Base-by-base conservation (phyloP, 1,139 yeast species). In the Taiozyma sp. region DNA sequence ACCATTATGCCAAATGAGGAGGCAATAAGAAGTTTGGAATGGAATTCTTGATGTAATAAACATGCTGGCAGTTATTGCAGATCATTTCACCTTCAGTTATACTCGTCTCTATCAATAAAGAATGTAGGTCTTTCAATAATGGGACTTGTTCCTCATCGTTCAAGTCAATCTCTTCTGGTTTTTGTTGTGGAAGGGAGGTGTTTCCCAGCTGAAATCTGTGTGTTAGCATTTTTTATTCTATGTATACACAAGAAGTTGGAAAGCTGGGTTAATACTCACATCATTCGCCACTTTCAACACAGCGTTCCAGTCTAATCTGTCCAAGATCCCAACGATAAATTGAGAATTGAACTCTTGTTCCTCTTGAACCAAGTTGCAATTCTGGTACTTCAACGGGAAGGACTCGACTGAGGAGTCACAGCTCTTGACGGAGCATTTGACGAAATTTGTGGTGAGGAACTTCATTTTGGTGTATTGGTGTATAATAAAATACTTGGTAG, bases 21-120 rank as follows among this genome's bases (percentile, higher is more conserved):
- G 99, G 98, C 49, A 93, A 77, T 54, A 93, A 74, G 69, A 93
- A 88, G 74, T 93, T 93, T 46, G 99, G 97, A 61, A 93, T 90
- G 52, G 93, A 82, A 73, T 90, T 91, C 70, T 91, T 91, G 70
- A 93, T 88, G 70, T 85, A 81, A 70, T 91, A 95, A 16, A 87
- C 75, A 67, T 93, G 98, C 2, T 81, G 83, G 67, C 99, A 93
- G 69, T 84, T 85, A 30, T 80, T 76, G 67, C 99, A 93, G 19
- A 75, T 73, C 98, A 93, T 90, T 62, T 83, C 81, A 3, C 99
- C 99, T 60, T 90, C 93, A 21, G 76, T 68, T 52, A 93, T 88
- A 57, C 85, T 90, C 1, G 97, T 91, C 67, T 91, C 97, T 48
- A 93, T 70, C 54, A 95, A 75, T 56, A 93, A 72, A 5, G 77